Conservation (phyloP, 2,329 filamentous ascomycete species). For the Fusarium concolor region DNA sequence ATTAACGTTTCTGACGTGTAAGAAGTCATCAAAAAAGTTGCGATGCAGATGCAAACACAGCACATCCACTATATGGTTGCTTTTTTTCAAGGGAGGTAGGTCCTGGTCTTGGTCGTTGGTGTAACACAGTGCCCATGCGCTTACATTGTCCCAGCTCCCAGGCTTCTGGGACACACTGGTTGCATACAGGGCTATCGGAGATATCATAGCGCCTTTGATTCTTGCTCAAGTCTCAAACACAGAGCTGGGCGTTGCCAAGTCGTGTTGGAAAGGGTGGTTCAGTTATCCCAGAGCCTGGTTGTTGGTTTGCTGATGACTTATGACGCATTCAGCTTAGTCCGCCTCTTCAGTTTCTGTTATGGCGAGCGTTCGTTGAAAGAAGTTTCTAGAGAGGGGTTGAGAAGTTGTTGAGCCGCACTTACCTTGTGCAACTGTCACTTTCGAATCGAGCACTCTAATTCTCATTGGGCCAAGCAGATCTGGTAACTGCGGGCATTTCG, state of each 20-base stretch:
- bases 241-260: constrained; percentile 9
- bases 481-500: not conserved
- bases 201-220: constrained; percentile 12
- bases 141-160: constrained; percentile 14
- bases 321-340: not conserved
- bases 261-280: constrained; percentile 1
- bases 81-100: constrained; percentile 15
- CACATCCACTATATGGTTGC: constrained; percentile 7
- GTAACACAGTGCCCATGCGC: not conserved
- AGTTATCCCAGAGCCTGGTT: constrained; percentile 14
- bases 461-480: constrained; percentile 14
- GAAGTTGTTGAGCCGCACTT: constrained; percentile 3
- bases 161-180: constrained; percentile 18
- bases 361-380: not conserved
- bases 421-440: too few species aligned
- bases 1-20: constrained; percentile 7
- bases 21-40: not conserved
- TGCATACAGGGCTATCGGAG: constrained; percentile 26
- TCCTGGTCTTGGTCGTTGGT: not conserved
- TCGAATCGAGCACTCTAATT: not conserved
- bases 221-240: constrained; percentile 5
- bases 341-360: not conserved
- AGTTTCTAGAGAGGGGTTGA: not conserved
- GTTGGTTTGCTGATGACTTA: constrained; percentile 9
- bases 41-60: constrained; percentile 12